phyloP scores from a whole-genome alignment of 306 rosid species.

The Fragaria vesca region DNA sequence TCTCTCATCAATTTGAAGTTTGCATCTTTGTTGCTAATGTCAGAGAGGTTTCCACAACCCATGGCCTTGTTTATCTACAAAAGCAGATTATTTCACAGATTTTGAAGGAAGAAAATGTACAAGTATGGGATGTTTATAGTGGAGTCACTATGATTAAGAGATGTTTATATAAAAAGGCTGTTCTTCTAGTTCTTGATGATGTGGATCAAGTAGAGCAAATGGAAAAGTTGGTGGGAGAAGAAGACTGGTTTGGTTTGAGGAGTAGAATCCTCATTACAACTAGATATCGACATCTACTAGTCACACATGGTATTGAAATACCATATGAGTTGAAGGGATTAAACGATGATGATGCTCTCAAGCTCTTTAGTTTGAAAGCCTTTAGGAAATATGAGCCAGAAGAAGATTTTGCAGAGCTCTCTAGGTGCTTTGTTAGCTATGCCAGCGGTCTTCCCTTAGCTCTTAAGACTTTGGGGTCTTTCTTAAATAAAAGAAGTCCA shows the following conservation, averaged over 20 bases:
- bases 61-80: neutral
- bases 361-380: too few relatives aligned
- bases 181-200: constrained; percentile 15
- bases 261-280: constrained; percentile 11
- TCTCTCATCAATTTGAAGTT: neutral
- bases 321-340: too few relatives aligned
- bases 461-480: constrained; percentile 10
- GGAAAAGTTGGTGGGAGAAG: neutral
- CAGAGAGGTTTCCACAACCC: neutral
- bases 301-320: neutral
- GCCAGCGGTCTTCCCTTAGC: constrained; percentile 23
- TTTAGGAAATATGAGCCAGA: too few relatives aligned
- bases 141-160: neutral
- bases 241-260: constrained; percentile 2
- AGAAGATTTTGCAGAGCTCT: neutral
- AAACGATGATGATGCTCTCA: too few relatives aligned
- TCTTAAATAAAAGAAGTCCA: neutral
- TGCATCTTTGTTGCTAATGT: neutral
- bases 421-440: neutral
- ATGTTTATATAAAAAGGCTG: neutral
- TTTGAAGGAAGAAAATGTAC: neutral
- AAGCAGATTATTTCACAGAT: neutral
- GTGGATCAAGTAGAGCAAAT: neutral
- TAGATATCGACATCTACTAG: neutral
- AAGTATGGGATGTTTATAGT: neutral